These are phyloP conservation scores for Neoscytalidium dimidiatum DNA, from an alignment of 2,329 filamentous ascomycete genomes.

Conservation along the genomic window DNA sequence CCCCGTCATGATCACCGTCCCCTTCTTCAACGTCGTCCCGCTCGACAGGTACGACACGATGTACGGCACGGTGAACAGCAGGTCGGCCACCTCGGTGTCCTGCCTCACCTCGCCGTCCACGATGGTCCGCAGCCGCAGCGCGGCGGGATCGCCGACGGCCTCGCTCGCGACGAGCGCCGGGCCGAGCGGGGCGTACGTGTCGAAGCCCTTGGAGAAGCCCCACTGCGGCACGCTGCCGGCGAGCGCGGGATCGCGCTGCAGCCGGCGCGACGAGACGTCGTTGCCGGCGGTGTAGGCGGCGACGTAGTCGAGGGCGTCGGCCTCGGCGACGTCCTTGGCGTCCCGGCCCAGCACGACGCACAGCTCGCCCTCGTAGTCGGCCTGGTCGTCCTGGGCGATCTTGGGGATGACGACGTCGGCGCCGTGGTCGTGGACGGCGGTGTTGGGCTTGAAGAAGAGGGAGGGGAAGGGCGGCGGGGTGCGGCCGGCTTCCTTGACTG, in stretches of 20 bases:
- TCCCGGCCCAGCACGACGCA: conserved; percentile 54
- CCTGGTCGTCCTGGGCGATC: conserved; percentile 49
- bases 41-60: conserved; percentile 51
- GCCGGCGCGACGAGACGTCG: conserved; percentile 56
- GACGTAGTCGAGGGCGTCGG: conserved; percentile 52
- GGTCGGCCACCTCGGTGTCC: conserved; percentile 38
- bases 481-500: conserved; percentile 28
- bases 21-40: conserved; percentile 47
- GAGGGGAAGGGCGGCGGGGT: conserved; percentile 69
- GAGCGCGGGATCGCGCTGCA: conserved; percentile 38
- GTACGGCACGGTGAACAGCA: conserved; percentile 50
- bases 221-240: conserved; percentile 48
- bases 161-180: conserved; percentile 49
- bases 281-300: conserved; percentile 58
- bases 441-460: conserved; percentile 53
- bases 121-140: conserved; percentile 48
- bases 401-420: conserved; percentile 50
- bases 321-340: conserved; percentile 51
- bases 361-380: conserved; percentile 46
- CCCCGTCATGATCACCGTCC: conserved; percentile 54
- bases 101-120: conserved; percentile 54
- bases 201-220: conserved; percentile 59
- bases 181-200: conserved; percentile 57
- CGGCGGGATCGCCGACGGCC: conserved; percentile 46
- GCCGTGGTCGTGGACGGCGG: conserved; percentile 42